A percentile compares a stretch with the other conserved stretches of the same genome.
Evolutionary conservation across 495 filamentous ascomycete species (phyloP).

Genomic region (Tuber indicum): DNA sequence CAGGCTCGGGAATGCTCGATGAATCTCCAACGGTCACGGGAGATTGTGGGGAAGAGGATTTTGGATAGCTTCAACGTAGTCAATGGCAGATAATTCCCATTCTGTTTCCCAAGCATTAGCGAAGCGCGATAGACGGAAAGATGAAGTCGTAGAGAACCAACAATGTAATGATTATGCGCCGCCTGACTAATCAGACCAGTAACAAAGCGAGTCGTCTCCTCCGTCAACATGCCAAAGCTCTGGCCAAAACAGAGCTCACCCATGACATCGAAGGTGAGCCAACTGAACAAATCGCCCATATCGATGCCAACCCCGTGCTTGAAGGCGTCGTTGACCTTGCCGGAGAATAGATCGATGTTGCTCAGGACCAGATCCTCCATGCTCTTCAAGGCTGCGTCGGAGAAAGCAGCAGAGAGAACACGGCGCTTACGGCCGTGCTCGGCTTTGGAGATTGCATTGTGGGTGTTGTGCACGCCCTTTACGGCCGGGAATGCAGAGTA

Average conservation of each 20-base stretch:
- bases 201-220: slow-evolving; percentile 45
- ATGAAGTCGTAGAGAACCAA: slow-evolving; percentile 36
- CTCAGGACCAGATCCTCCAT: slow-evolving; percentile 52
- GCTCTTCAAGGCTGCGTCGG: slow-evolving; percentile 49
- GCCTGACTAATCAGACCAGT: slow-evolving; percentile 51
- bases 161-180: slow-evolving; percentile 52
- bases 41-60: slow-evolving; percentile 54
- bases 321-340: slow-evolving; percentile 36
- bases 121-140: not conserved
- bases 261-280: slow-evolving; percentile 52
- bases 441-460: slow-evolving; percentile 52
- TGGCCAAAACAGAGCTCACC: slow-evolving; percentile 43
- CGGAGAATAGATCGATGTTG: slow-evolving; percentile 47
- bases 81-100: slow-evolving; percentile 55
- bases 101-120: slow-evolving; percentile 42
- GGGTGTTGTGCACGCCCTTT: slow-evolving; percentile 54
- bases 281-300: slow-evolving; percentile 51
- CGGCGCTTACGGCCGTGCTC: slow-evolving; percentile 52
- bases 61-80: slow-evolving; percentile 53
- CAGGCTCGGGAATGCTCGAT: slow-evolving; percentile 56
- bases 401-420: slow-evolving; percentile 53
- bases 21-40: slow-evolving; percentile 55
- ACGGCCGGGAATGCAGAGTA: slow-evolving; percentile 53
- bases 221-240: slow-evolving; percentile 43
- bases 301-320: slow-evolving; percentile 42